These are phyloP conservation scores for Xylariaceae sp. DNA, from an alignment of 2,329 filamentous ascomycete genomes.

Conservation along the genomic window DNA sequence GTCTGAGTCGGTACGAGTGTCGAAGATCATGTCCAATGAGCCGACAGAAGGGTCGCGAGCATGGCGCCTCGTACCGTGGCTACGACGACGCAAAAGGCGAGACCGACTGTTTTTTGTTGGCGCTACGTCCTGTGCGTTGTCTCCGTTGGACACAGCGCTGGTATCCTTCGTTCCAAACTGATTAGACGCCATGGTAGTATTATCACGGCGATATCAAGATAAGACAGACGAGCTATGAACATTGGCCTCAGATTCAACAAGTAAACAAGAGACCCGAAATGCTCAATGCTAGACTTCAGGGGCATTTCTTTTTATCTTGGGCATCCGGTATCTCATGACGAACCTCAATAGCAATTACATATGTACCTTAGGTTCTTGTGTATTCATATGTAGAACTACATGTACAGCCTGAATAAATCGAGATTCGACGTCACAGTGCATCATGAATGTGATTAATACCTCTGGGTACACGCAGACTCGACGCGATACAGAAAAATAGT, in stretches of 20 bases:
- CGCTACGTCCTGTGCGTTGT: conserved; percentile 6
- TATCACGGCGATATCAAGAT: not conserved
- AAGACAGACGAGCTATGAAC: not conserved
- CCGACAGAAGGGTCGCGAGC: conserved; percentile 28
- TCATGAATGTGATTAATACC: not conserved
- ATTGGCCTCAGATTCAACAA: not conserved
- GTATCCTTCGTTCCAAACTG: not conserved
- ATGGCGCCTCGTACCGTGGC: conserved; percentile 16
- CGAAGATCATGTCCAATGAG: conserved; percentile 35
- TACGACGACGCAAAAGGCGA: conserved; percentile 29
- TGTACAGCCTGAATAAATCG: too few species aligned
- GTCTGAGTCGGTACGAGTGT: conserved; percentile 29
- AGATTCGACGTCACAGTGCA: not conserved
- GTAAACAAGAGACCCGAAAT: not conserved
- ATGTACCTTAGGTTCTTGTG: too few species aligned
- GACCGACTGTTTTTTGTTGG: conserved; percentile 13
- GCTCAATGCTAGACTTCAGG: not conserved
- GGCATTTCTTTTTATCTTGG: too few species aligned
- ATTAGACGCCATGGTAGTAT: conserved; percentile 7
- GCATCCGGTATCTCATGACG: too few species aligned
- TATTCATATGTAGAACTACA: too few species aligned
- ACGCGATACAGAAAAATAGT: not conserved
- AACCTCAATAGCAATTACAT: too few species aligned
- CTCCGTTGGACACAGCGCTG: conserved; percentile 2
- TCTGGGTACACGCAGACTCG: too few species aligned